Evolutionary conservation across 371 early-diverging fungal genomes (phyloP).

Genomic region (Massospora cicadina): DNA sequence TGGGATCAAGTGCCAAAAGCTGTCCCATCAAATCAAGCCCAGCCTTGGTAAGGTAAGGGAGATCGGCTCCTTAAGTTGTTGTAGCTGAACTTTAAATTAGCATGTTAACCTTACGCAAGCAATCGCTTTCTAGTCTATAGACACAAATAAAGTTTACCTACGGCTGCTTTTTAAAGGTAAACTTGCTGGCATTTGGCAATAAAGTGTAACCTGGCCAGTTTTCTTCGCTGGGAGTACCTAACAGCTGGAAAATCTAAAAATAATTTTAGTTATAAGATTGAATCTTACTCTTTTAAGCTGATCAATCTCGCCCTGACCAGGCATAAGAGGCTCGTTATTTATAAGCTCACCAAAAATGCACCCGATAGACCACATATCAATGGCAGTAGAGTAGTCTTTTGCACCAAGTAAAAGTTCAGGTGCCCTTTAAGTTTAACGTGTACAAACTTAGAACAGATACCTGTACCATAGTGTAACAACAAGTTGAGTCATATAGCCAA

Average conservation of each 20-base stretch:
- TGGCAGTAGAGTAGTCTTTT: slow-evolving; percentile 76
- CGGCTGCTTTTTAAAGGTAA: slow-evolving; percentile 39
- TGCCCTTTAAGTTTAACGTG: slow-evolving; percentile 37
- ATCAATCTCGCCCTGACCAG: slow-evolving; percentile 62
- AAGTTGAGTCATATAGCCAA: slow-evolving; percentile 54
- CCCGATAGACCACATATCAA: slow-evolving; percentile 98
- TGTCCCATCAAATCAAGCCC: slow-evolving; percentile 62
- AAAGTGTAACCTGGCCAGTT: slow-evolving; percentile 55
- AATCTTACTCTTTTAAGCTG: slow-evolving; percentile 47
- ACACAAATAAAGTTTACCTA: slow-evolving; percentile 12
- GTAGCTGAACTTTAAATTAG: slow-evolving; percentile 14
- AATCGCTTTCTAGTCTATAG: too few species aligned
- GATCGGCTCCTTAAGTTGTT: slow-evolving; percentile 36
- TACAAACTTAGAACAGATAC: slow-evolving; percentile 15
- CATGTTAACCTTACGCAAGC: too few species aligned
- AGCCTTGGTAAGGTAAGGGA: slow-evolving; percentile 48
- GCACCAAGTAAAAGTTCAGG: slow-evolving; percentile 95
- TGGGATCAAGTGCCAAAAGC: slow-evolving; percentile 80
- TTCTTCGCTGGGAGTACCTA: slow-evolving; percentile 48
- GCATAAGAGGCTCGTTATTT: slow-evolving; percentile 46
- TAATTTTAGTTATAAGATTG: slow-evolving; percentile 13
- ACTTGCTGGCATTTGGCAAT: slow-evolving; percentile 48
- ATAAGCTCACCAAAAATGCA: slow-evolving; percentile 86
- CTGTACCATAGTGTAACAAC: slow-evolving; percentile 90
- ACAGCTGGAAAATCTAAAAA: slow-evolving; percentile 40